Evolutionary conservation across 129 eudicot species (phyloP).

Genomic region (Centaurea solstitialis): DNA sequence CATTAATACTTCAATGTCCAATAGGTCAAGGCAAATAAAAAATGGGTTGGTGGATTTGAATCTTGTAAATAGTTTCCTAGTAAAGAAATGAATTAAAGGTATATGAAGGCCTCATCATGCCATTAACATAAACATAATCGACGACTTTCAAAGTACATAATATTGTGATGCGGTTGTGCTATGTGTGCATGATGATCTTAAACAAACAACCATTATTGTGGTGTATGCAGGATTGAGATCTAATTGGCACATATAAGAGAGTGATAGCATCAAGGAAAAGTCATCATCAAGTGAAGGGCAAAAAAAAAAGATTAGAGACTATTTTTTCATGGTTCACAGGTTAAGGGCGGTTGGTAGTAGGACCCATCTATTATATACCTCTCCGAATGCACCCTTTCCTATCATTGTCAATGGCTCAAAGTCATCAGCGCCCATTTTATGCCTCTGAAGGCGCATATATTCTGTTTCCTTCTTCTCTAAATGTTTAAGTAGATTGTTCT

Average conservation of each 20-base stretch:
- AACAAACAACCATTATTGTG: neutral
- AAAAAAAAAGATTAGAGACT: neutral
- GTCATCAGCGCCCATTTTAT: conserved; percentile 96
- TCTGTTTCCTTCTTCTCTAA: conserved; percentile 93
- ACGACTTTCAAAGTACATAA: neutral
- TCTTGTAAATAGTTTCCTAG: neutral
- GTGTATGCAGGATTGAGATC: neutral
- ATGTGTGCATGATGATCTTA: neutral
- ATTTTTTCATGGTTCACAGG: neutral
- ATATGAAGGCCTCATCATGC: neutral
- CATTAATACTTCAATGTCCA: neutral
- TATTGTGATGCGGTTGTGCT: neutral
- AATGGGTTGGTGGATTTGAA: conserved; percentile 4
- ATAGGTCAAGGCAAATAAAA: conserved; percentile 12
- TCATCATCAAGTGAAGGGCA: neutral
- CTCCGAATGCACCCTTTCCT: conserved; percentile 98
- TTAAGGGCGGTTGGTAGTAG: conserved; percentile 3
- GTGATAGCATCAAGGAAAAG: neutral
- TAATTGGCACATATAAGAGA: neutral
- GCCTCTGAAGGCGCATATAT: conserved; percentile 97
- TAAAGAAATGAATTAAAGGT: neutral
- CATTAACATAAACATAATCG: neutral
- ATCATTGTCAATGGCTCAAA: conserved; percentile 94
- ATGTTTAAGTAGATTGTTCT: conserved; percentile 69
- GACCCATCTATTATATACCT: conserved; percentile 59